Base-by-base conservation (phyloP, 169 alveolate species). In the Cryptosporidium ryanae region DNA sequence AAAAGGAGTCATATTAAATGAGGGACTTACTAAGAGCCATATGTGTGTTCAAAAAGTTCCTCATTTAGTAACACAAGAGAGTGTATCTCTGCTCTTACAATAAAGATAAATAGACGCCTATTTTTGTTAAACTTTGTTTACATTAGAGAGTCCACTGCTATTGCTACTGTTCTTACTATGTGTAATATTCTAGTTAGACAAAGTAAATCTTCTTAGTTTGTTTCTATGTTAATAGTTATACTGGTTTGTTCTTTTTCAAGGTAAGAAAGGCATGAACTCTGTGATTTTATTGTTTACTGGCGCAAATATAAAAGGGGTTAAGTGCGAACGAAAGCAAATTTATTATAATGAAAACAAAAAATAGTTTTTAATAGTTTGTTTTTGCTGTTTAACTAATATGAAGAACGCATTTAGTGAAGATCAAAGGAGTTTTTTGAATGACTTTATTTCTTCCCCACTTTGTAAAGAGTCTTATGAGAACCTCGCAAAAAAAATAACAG, bases 391-490 rank as follows among this genome's bases (percentile, higher is more conserved):
- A 32, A 48, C 21, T 7, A 76, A 76, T 1, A 76, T 61, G 87
- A 18, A 29, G 7, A 44, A 65, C 38, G 13, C 34, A 32, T 25
- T 59, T 21, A 65, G 43, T 43, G 44, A 61, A 43, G 59, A 55
- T 18, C 27, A 57, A 15, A 61, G 13, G 23, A 23, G 12, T 5
- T 57, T 21, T 17, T 13, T 76, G 15, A 27, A 48, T 32, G 64
- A 57, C 12, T 76, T 76, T 29, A 44, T 76, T 17, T 49, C 76
- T 15, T 59, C 68, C 34, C 87, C 87, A 32, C 64, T 76, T 12
- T 76, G 87, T 76, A 59, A 29, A 23, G 87, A 55, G 27, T 76
- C 87, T 31, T 76, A 61, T 44, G 32, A 44, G 38, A 63, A 61
- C 12, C 64, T 76, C 17, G 38, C 59, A 25, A 61, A 13, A 8